A percentile compares a stretch with the other conserved stretches of the same genome.
Evolutionary conservation across 1,284 basidiomycete species (phyloP).

Genomic region (Ceratobasidium sp.): DNA sequence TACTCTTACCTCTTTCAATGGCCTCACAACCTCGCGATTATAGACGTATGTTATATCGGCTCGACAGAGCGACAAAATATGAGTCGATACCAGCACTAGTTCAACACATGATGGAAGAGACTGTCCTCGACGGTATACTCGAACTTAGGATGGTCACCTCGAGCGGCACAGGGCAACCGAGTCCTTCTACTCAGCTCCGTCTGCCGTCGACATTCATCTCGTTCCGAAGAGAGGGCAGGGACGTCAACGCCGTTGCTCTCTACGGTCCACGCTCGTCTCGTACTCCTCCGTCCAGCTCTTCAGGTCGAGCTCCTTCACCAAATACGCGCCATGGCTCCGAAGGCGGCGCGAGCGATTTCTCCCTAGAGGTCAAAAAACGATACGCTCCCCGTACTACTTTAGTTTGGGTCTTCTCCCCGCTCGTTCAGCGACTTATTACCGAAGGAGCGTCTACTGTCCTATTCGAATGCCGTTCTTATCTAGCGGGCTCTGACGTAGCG

Average conservation of each 20-base stretch:
- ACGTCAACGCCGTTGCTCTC: slow-evolving; percentile 28
- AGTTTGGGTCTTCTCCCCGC: slow-evolving; percentile 23
- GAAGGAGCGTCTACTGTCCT: slow-evolving; percentile 21
- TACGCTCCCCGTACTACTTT: slow-evolving; percentile 9
- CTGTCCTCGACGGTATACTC: slow-evolving; percentile 15
- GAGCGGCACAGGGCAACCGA: neutral
- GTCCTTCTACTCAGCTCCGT: neutral
- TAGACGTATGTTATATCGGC: slow-evolving; percentile 20
- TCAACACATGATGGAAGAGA: slow-evolving; percentile 39
- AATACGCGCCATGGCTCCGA: neutral
- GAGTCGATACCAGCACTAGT: slow-evolving; percentile 32
- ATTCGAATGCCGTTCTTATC: slow-evolving; percentile 27
- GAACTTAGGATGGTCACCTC: slow-evolving; percentile 17
- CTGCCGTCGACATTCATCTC: slow-evolving; percentile 23
- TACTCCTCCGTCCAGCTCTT: neutral
- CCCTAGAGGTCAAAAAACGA: slow-evolving; percentile 35
- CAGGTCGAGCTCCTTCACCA: neutral
- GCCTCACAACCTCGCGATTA: slow-evolving; percentile 18
- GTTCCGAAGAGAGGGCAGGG: slow-evolving; percentile 10
- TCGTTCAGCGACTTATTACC: slow-evolving; percentile 12
- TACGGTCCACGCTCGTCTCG: slow-evolving; percentile 25
- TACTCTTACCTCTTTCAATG: neutral
- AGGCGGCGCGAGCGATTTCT: neutral
- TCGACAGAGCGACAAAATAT: slow-evolving; percentile 25
- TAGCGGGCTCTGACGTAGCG: slow-evolving; percentile 17